Conservation (phyloP, 2,329 filamentous ascomycete genomes). For the Pyrenochaeta sp. region DNA sequence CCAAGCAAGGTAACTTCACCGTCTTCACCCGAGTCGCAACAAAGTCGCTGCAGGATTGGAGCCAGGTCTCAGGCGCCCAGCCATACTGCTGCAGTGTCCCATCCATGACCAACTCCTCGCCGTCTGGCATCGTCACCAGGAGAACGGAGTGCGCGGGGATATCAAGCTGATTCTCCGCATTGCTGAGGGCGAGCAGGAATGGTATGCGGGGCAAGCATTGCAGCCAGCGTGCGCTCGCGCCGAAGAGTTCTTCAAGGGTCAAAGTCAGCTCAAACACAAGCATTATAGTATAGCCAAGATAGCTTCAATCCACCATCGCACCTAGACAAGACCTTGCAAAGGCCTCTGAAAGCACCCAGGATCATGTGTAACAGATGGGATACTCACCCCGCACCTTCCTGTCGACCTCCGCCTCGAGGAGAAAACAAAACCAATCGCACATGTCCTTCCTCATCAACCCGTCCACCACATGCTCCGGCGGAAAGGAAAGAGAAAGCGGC, state of each 20-base stretch:
- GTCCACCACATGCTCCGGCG: slow-evolving; percentile 2
- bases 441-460: slow-evolving; percentile 4
- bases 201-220: background rate
- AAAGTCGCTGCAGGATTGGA: background rate
- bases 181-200: slow-evolving; percentile 1
- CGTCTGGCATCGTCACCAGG: background rate
- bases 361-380: background rate
- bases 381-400: background rate
- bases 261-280: background rate
- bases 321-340: background rate
- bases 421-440: slow-evolving; percentile 7
- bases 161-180: background rate
- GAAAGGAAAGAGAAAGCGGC: background rate
- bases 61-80: slow-evolving; percentile 12
- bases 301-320: background rate
- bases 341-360: background rate
- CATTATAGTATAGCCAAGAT: background rate
- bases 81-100: slow-evolving; percentile 14
- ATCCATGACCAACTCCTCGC: slow-evolving; percentile 9
- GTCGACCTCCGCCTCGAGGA: slow-evolving; percentile 6
- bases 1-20: background rate
- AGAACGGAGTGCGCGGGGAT: slow-evolving; percentile 12
- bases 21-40: background rate
- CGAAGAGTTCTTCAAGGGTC: background rate
- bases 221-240: background rate